A percentile compares a stretch with the other conserved stretches of the same genome.
phyloP scores from a whole-genome alignment of 2,329 filamentous ascomycete species.

The Aciculosporium take region DNA sequence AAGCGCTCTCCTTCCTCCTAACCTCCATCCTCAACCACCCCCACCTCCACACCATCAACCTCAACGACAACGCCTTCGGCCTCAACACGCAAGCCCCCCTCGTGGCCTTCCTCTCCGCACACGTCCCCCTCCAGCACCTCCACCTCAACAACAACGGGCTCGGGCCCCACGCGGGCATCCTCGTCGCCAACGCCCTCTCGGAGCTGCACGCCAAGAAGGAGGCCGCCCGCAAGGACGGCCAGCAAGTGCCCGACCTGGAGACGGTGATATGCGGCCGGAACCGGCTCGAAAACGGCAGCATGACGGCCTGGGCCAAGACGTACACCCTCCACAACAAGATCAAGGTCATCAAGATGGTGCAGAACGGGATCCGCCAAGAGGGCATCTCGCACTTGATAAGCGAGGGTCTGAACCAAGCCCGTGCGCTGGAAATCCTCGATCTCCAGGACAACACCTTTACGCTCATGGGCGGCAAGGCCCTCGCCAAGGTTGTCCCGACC shows the following conservation, averaged over 20 bases:
- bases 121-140: conserved; percentile 82
- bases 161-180: conserved; percentile 76
- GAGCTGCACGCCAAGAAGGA: conserved; percentile 75
- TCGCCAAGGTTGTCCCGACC: conserved; percentile 57
- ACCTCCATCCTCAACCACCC: conserved; percentile 75
- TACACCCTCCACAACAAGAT: conserved; percentile 73
- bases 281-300: conserved; percentile 86
- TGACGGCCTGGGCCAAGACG: conserved; percentile 85
- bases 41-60: conserved; percentile 78
- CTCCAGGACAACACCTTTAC: conserved; percentile 98
- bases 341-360: conserved; percentile 87
- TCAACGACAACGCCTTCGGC: conserved; percentile 97
- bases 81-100: conserved; percentile 88
- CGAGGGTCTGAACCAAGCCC: conserved; percentile 60
- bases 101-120: conserved; percentile 76
- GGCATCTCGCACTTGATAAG: conserved; percentile 72
- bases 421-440: conserved; percentile 61
- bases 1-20: conserved; percentile 72
- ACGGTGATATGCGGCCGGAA: conserved; percentile 97
- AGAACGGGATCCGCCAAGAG: conserved; percentile 92
- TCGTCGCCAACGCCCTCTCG: conserved; percentile 77
- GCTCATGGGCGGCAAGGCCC: conserved; percentile 57
- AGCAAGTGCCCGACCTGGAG: conserved; percentile 69
- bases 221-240: conserved; percentile 55
- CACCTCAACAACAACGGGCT: conserved; percentile 98